A percentile compares a stretch with the other conserved stretches of the same genome.
Conservation (phyloP, 148 eudicot species). For the Nepenthes mirabilis region DNA sequence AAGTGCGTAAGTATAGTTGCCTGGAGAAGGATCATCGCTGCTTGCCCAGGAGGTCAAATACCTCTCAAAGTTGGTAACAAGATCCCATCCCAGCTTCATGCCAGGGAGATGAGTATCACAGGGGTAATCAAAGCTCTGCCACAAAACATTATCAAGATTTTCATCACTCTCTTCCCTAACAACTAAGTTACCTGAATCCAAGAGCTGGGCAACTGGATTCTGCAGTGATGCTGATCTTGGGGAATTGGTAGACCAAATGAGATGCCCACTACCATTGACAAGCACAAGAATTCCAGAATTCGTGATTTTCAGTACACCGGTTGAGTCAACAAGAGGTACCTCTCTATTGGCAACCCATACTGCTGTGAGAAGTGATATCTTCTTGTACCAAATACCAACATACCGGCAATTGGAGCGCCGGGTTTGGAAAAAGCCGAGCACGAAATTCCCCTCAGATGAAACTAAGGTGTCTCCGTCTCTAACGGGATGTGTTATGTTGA, state of each 20-base stretch:
- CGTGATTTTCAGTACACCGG: slow-evolving; percentile 7
- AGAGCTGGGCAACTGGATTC: slow-evolving; percentile 16
- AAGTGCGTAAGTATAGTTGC: slow-evolving; percentile 8
- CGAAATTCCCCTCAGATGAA: slow-evolving; percentile 2
- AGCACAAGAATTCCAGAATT: slow-evolving; percentile 6
- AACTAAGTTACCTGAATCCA: slow-evolving; percentile 28
- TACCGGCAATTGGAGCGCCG: slow-evolving; percentile 1
- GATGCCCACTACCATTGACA: not conserved
- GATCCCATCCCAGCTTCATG: slow-evolving; percentile 22
- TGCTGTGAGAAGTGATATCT: not conserved
- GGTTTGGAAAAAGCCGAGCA: slow-evolving; percentile 10
- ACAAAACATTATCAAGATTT: slow-evolving; percentile 5
- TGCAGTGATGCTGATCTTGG: not conserved
- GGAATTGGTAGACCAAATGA: slow-evolving; percentile 21
- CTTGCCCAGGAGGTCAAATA: slow-evolving; percentile 21
- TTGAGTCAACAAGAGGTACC: slow-evolving; percentile 8
- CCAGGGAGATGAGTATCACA: slow-evolving; percentile 16
- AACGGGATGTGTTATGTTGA: not conserved
- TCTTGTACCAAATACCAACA: slow-evolving; percentile 16
- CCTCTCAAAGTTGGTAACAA: slow-evolving; percentile 6
- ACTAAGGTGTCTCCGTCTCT: slow-evolving; percentile 9
- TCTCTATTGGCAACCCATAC: slow-evolving; percentile 16
- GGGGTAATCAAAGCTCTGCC: slow-evolving; percentile 35
- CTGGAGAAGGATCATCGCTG: slow-evolving; percentile 22
- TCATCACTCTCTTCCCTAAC: slow-evolving; percentile 7